Conservation (phyloP, 352 stramenopile genomes). For the Phytopythium aichiense region DNA sequence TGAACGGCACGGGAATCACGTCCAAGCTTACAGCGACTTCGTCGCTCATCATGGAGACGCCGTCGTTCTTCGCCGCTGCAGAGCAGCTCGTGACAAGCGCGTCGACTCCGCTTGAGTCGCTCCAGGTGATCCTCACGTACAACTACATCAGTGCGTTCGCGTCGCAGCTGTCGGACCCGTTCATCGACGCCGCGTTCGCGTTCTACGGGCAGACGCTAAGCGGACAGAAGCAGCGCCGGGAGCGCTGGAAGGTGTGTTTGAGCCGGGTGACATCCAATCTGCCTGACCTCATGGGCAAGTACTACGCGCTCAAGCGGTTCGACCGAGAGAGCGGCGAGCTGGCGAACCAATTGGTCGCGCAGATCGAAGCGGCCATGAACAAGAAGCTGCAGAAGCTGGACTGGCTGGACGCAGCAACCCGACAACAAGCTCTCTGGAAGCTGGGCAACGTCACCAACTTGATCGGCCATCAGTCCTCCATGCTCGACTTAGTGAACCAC, state of each 20-base stretch:
- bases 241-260: conserved; percentile 89
- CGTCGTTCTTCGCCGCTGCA: conserved; percentile 43
- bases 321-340: conserved; percentile 70
- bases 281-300: conserved; percentile 78
- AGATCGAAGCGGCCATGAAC: conserved; percentile 77
- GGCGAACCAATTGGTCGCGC: conserved; percentile 83
- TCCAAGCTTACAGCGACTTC: conserved; percentile 17
- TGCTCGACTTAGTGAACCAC: conserved; percentile 28
- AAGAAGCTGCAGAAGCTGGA: conserved; percentile 71
- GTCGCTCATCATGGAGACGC: conserved; percentile 55
- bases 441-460: conserved; percentile 77
- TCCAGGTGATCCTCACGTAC: conserved; percentile 51
- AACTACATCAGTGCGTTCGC: conserved; percentile 46
- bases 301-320: conserved; percentile 91
- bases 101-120: conserved; percentile 34
- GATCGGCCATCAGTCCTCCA: conserved; percentile 39
- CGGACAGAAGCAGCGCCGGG: conserved; percentile 84
- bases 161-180: conserved; percentile 49
- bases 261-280: conserved; percentile 40
- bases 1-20: conserved; percentile 44
- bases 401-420: conserved; percentile 89
- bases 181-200: conserved; percentile 87
- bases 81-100: conserved; percentile 40
- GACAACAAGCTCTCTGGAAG: conserved; percentile 82
- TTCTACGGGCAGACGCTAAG: conserved; percentile 81